Evolutionary conservation across 2,329 filamentous ascomycete species (phyloP), one percentile per base, ranked within the genome.

Genomic region (Beauveria varroae): DNA sequence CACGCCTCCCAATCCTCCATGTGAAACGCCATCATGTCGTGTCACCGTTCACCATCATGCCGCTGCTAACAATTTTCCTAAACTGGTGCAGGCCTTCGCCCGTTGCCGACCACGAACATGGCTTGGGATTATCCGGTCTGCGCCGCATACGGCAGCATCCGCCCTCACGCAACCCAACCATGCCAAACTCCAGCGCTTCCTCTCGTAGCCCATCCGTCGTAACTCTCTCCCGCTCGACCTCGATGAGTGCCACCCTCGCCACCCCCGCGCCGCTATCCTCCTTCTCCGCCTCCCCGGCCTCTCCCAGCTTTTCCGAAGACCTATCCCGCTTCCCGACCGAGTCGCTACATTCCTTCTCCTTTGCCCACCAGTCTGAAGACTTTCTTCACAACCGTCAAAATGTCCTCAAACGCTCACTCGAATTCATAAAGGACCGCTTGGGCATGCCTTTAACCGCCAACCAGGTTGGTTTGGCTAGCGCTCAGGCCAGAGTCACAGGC

Each of bases 291-390:
- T 86, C 81, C 6, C 86, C 88, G 26, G 79, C 81, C 22, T 92
- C 91, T 24, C 91, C 91, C 26, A 84, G 84, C 64, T 91, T 92
- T 70, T 84, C 86, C 69, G 95, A 98, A 78, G 95, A 99, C 71
- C 83, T 99, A 51, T 88, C 87, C 51, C 88, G 93, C 56, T 99
- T 99, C 72, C 93, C 95, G 1, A 91, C 91, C 67, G 95, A 99
- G 72, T 99, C 95, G 6, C 79, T 99, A 52, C 95, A 99, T 75
- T 99, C 95, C 1, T 99, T 99, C 77, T 98, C 93, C 14, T 99
- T 99, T 74, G 91, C 95, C 46, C 91, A 96, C 67, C 93, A 96
- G 74, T 93, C 93, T 3, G 93, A 96, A 70, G 93, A 98, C 64
- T 86, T 91, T 64, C 81, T 98, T 61, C 90, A 96, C 72, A 96